Evolutionary conservation across 2,329 filamentous ascomycete species (phyloP), one percentile per base, ranked within the genome.

Genomic region (Talaromyces atroroseus): DNA sequence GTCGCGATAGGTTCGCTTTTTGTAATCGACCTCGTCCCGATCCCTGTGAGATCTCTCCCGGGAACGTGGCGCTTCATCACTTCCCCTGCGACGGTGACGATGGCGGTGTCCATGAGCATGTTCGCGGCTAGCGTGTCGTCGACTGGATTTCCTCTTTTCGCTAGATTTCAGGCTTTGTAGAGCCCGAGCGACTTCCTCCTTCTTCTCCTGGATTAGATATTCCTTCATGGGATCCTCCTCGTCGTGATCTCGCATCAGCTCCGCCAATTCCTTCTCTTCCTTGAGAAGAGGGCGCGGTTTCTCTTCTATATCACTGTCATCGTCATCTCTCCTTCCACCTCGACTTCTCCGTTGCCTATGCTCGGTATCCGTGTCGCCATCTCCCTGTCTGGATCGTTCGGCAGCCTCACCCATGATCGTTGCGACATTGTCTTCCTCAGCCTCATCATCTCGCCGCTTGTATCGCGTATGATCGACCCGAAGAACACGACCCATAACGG

Each of bases 201-300:
- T 91, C 80, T 97, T 96, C 74, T 95, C 88, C 61, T 92, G 83
- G 52, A 96, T 85, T 61, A 97, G 70, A 65, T 89, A 96, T 38
- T 84, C 85, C 74, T 96, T 96, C 94, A 99, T 99, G 0, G 94
- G 94, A 70, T 99, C 94, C 59, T 97, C 92, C 23, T 96, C 92
- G 62, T 97, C 94, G 61, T 95, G 88, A 16, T 92, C 86, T 32
- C 82, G 77, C 52, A 95, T 84, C 56, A 97, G 71, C 46, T 84
- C 80, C 51, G 84, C 83, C 50, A 97, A 74, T 69, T 97, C 92
- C 55, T 78, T 77, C 74, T 97, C 92, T 68, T 96, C 92, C 59
- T 84, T 87, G 11, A 96, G 72, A 76, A 89, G 72, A 1, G 87
- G 86, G 57, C 88, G 76, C 52, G 58, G 76, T 29, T 78, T 76